Base-by-base conservation (phyloP, 805 yeast genomes). In the Saccharomycopsis selenospora region DNA sequence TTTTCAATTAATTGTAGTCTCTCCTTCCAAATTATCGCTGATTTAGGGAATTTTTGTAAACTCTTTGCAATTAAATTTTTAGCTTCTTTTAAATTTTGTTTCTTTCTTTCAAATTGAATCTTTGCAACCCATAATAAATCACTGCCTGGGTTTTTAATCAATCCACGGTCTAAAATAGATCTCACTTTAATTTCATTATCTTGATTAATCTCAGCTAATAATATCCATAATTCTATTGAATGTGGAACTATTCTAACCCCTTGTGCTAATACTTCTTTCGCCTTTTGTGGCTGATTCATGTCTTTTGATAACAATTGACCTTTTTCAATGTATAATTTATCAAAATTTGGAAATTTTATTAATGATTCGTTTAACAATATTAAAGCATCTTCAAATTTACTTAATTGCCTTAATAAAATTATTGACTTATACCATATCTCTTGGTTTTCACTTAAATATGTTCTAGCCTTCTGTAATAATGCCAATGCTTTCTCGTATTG, bases 151-250 rank as follows among this genome's bases (percentile, higher is more conserved):
- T 73, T 75, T 23, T 68, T 66, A 13, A 79, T 54, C 5, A 85
- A 60, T 0, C 85, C 93, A 23, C 77, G 66, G 56, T 88, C 96
- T 20, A 89, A 63, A 1, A 75, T 68, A 0, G 95, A 80, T 51
- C 96, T 74, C 0, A 95, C 88, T 50, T 77, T 69, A 2, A 80
- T 72, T 1, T 69, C 51, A 1, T 68, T 68, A 8, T 72, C 56
- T 1, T 60, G 52, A 1, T 54, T 43, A 51, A 72, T 77, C 53
- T 80, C 84, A 0, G 88, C 69, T 5, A 79, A 58, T 4, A 65
- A 51, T 2, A 76, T 61, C 90, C 95, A 86, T 6, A 89, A 51
- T 2, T 59, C 50, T 0, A 69, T 59, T 3, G 66, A 65, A 0
- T 62, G 42, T 0, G 83, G 77, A 43, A 81, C 66, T 1, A 55